Conservation (phyloP, 495 filamentous ascomycete species). For the Penicillium taxi region DNA sequence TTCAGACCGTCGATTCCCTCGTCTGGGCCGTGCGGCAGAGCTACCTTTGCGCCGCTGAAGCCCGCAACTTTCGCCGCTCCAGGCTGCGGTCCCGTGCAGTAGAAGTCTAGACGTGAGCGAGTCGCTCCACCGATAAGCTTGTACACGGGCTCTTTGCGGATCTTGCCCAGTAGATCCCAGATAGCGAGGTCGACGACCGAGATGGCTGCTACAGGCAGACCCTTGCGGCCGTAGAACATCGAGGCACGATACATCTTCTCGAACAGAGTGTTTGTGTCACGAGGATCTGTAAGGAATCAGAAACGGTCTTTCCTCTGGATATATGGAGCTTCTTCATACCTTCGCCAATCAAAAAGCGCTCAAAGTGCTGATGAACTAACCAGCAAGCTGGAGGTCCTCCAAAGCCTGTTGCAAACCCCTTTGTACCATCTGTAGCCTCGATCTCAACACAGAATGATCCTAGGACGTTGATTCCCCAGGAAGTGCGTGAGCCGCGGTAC, state of each 20-base stretch:
- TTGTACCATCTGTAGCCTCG: conserved; percentile 78
- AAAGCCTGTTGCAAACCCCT: conserved; percentile 88
- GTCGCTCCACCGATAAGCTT: conserved; percentile 86
- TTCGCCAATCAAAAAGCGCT: conserved; percentile 79
- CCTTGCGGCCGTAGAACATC: conserved; percentile 94
- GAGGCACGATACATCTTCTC: conserved; percentile 94
- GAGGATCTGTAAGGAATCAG: conserved; percentile 50
- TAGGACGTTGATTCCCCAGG: conserved; percentile 92
- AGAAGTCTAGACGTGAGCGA: conserved; percentile 72
- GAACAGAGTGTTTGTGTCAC: conserved; percentile 80
- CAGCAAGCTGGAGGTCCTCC: conserved; percentile 90
- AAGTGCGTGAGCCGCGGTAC: conserved; percentile 78
- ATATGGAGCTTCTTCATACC: conserved; percentile 31
- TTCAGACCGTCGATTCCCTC: conserved; percentile 71
- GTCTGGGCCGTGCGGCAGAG: conserved; percentile 79
- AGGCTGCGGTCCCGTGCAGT: conserved; percentile 87
- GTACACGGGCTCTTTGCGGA: conserved; percentile 87
- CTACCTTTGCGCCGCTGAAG: conserved; percentile 83
- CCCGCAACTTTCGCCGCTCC: conserved; percentile 69
- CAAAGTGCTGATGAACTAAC: conserved; percentile 85
- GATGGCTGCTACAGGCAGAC: conserved; percentile 80
- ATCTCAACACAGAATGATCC: conserved; percentile 93
- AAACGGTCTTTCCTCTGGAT: not conserved
- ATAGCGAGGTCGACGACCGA: conserved; percentile 87
- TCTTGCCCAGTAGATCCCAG: conserved; percentile 86